Evolutionary conservation across 1,284 basidiomycete genomes (phyloP).

Genomic region (Pisolithus thermaeus): DNA sequence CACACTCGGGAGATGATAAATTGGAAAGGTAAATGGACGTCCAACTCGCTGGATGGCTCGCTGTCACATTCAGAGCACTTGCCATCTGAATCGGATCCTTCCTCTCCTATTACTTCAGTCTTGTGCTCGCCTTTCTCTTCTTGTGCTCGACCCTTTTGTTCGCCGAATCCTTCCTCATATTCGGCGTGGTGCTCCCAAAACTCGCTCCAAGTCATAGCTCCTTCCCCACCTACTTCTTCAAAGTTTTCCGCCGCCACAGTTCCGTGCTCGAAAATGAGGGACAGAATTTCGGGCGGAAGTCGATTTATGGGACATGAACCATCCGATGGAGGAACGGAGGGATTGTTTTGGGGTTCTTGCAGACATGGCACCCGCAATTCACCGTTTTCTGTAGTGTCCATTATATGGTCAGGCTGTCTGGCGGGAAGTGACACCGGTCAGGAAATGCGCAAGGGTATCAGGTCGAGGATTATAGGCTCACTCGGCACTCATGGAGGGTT

Average conservation of each 20-base stretch:
- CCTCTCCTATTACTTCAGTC: background rate
- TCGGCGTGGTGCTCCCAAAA: background rate
- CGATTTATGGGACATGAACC: constrained; percentile 17
- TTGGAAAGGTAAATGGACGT: constrained; percentile 11
- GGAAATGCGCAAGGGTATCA: too few relatives aligned
- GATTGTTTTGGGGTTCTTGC: constrained; percentile 11
- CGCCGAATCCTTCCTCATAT: background rate
- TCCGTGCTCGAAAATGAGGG: constrained; percentile 24
- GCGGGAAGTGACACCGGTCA: too few relatives aligned
- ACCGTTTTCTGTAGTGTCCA: background rate
- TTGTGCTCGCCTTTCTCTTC: background rate
- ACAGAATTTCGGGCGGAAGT: constrained; percentile 24
- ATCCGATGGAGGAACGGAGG: constrained; percentile 17
- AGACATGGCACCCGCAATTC: background rate
- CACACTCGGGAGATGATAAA: constrained; percentile 17
- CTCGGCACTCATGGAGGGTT: too few relatives aligned
- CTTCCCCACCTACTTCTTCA: constrained; percentile 5
- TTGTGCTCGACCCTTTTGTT: background rate
- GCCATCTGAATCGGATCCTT: constrained; percentile 5
- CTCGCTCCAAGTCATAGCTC: constrained; percentile 3
- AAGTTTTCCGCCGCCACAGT: background rate
- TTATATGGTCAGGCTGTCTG: background rate
- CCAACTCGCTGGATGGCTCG: background rate
- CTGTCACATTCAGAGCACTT: too few relatives aligned
- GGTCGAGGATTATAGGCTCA: too few relatives aligned